Conservation (phyloP, 352 stramenopile genomes). For the Thraustochytrium striatum region DNA sequence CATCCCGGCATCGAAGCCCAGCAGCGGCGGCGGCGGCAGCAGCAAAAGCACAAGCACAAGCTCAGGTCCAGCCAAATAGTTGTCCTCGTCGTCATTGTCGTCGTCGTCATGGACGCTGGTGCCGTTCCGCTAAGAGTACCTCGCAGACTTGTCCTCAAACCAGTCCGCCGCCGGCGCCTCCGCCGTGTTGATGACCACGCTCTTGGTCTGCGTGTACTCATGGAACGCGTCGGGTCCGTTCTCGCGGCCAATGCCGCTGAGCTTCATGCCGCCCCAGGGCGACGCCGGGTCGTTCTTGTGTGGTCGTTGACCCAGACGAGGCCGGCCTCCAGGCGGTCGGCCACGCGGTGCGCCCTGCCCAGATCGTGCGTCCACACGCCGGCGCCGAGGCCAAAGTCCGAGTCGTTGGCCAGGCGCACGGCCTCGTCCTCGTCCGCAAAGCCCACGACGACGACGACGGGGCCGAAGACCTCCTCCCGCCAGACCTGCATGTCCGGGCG, state of each 20-base stretch:
- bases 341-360: conserved; percentile 65
- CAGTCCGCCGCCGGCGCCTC: no score
- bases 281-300: conserved; percentile 70
- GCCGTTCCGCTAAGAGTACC: no score
- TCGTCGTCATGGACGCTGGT: no score
- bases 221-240: no score
- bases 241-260: conserved; percentile 83
- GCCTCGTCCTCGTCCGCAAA: conserved; percentile 77
- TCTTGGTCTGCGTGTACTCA: no score
- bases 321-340: conserved; percentile 66
- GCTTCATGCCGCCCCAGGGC: conserved; percentile 83
- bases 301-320: conserved; percentile 83
- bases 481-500: conserved; percentile 73
- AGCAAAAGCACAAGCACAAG: no score
- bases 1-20: no score
- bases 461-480: conserved; percentile 71
- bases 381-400: conserved; percentile 71
- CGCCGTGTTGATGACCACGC: no score
- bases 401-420: conserved; percentile 63
- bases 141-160: no score
- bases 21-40: no score
- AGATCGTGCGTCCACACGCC: conserved; percentile 76
- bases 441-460: conserved; percentile 72
- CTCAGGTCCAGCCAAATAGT: no score
- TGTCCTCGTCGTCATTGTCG: no score